Percentiles rank a stretch among this genome's conserved stretches.
Evolutionary conservation across 192 early-diverging fungal genomes (phyloP).

Genomic region (Coemansia sp.): DNA sequence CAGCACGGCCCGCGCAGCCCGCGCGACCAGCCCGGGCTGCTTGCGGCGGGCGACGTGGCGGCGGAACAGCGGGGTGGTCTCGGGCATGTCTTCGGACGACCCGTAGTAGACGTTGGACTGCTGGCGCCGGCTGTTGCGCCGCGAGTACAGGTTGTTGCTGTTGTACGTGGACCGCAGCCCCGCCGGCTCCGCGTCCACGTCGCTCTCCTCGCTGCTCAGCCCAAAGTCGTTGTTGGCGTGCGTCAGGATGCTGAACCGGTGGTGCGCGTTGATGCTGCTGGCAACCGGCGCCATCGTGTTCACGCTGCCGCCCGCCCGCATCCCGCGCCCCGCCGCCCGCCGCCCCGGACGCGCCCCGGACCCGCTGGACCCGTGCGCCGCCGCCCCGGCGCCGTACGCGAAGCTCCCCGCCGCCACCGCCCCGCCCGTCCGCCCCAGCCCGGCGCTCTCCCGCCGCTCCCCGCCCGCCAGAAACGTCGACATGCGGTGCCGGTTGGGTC

Average conservation of each 20-base stretch:
- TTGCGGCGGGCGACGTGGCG: constrained; percentile 43
- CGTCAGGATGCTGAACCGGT: constrained; percentile 50
- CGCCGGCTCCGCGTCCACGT: constrained; percentile 45
- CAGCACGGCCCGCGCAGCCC: constrained; percentile 19
- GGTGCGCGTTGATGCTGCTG: constrained; percentile 31
- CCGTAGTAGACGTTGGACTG: constrained; percentile 48
- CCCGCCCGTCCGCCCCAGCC: constrained; percentile 14
- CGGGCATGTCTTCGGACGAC: constrained; percentile 49
- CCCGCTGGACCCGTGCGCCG: constrained; percentile 4
- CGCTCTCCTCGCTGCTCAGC: constrained; percentile 46
- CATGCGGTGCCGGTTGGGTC: constrained; percentile 43
- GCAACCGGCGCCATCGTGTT: constrained; percentile 1
- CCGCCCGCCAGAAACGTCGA: constrained; percentile 32
- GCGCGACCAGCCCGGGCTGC: constrained; percentile 24
- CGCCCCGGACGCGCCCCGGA: not conserved
- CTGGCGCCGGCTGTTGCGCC: constrained; percentile 45
- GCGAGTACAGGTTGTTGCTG: constrained; percentile 32
- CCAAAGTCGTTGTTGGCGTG: constrained; percentile 49
- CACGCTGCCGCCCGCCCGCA: constrained; percentile 12
- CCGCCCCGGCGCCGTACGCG: constrained; percentile 23
- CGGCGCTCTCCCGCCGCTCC: constrained; percentile 41
- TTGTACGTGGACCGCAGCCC: constrained; percentile 44
- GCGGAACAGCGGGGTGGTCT: constrained; percentile 50
- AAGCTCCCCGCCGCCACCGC: constrained; percentile 29
- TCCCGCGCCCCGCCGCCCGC: not conserved